Conservation (phyloP, 805 yeast species). For the Blastobotrys terrestris region DNA sequence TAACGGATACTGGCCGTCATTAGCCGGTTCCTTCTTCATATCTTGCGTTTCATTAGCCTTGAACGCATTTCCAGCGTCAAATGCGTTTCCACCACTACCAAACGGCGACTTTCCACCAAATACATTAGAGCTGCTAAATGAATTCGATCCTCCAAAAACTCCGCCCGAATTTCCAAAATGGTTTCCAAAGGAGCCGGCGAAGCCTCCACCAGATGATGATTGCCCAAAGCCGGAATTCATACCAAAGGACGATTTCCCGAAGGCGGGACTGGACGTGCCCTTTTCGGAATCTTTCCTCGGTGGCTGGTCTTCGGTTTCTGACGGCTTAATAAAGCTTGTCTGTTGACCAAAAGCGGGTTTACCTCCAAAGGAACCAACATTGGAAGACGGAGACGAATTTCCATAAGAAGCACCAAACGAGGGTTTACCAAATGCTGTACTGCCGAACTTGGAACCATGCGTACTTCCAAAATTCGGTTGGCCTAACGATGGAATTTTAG, state of each 20-base stretch:
- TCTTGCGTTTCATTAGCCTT: background rate
- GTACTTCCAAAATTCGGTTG: conserved; percentile 21
- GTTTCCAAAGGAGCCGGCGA: background rate
- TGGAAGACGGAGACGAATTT: conserved; percentile 2
- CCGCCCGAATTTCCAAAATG: background rate
- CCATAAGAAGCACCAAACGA: conserved; percentile 13
- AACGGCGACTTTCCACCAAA: background rate
- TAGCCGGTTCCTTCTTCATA: background rate
- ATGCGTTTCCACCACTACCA: background rate
- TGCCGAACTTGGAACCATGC: conserved; percentile 9
- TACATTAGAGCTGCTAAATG: background rate
- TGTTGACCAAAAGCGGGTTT: background rate
- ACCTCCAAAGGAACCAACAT: background rate
- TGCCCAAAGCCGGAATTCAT: background rate
- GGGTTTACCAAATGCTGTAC: conserved; percentile 9
- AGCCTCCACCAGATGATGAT: conserved; percentile 1
- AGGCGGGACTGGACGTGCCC: background rate
- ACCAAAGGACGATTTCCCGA: background rate
- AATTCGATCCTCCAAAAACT: no score
- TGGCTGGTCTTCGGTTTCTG: background rate
- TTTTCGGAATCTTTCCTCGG: background rate
- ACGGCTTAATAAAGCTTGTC: conserved; percentile 13
- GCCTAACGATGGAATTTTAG: conserved; percentile 14
- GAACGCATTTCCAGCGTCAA: background rate
- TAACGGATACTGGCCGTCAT: no score